Percentiles rank a stretch among this genome's conserved stretches.
Evolutionary conservation across 148 eudicot species (phyloP).

Genomic region (Rhododendron williamsianum): DNA sequence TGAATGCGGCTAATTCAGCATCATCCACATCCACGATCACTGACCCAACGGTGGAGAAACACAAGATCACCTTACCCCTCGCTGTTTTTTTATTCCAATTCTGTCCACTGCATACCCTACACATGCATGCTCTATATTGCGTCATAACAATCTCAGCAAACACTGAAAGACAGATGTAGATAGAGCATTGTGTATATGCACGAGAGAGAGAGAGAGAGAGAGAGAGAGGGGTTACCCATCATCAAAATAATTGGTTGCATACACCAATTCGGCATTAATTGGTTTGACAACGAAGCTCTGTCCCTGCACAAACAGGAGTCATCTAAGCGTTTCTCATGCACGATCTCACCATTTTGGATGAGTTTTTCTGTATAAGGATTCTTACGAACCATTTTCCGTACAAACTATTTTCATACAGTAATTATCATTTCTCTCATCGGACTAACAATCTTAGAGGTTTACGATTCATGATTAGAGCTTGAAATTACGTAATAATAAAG

Average conservation of each 20-base stretch:
- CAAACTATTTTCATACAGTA: background rate
- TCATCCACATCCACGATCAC: constrained; percentile 16
- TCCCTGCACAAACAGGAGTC: constrained; percentile 27
- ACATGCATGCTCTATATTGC: background rate
- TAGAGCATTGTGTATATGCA: background rate
- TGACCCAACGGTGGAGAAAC: constrained; percentile 30
- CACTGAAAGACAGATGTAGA: background rate
- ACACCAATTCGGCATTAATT: constrained; percentile 20
- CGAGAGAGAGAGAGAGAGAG: background rate
- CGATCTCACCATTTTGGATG: background rate
- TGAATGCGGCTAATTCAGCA: constrained; percentile 24
- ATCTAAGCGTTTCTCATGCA: background rate
- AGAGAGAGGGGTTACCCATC: constrained; percentile 15
- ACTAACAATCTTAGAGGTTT: background rate
- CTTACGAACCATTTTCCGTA: background rate
- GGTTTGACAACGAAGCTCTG: constrained; percentile 27
- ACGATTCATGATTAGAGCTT: background rate
- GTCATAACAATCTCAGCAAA: background rate
- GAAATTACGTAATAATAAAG: background rate
- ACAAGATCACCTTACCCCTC: constrained; percentile 28
- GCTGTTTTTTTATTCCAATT: constrained; percentile 19
- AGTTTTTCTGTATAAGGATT: background rate
- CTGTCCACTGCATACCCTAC: constrained; percentile 22
- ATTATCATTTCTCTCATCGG: background rate
- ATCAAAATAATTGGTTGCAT: constrained; percentile 18